Evolutionary conservation across 2,329 filamentous ascomycete species (phyloP), one percentile per base, ranked within the genome.

Genomic region (Chrysoporthe puriensis): DNA sequence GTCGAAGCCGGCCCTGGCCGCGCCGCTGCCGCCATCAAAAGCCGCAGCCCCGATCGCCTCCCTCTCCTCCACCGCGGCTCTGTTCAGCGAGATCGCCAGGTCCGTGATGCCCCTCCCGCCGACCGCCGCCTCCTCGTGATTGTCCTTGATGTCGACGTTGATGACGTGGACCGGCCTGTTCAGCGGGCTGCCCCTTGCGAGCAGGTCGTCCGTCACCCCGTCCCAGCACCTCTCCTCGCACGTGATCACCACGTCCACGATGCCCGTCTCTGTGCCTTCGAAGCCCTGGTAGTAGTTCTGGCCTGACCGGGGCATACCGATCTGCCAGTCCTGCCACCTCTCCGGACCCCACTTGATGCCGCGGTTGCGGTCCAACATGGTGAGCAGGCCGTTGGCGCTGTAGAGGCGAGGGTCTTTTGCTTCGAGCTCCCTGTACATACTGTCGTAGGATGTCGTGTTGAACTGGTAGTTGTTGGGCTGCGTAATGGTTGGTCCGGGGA

Each of bases 201-300:
- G 88, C 63, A 99, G 83, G 77, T 99, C 95, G 74, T 99, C 96
- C 13, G 99, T 87, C 44, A 99, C 96, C 4, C 96, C 94, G 79
- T 99, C 96, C 93, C 96, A 99, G 77, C 96, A 99, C 69, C 96
- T 86, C 80, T 99, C 96, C 79, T 99, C 96, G 76, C 96, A 99
- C 0, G 96, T 99, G 73, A 99, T 94, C 68, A 99, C 94, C 7
- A 98, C 84, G 76, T 99, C 96, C 0, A 97, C 94, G 4, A 97
- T 85, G 7, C 96, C 96, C 8, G 90, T 91, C 78, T 99, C 96
- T 8, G 92, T 91, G 18, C 96, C 96, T 21, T 86, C 78, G 67
- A 89, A 89, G 34, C 96, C 96, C 75, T 91, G 89, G 76, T 97
- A 91, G 57, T 86, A 86, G 50, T 88, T 82, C 71, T 94, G 90